phyloP scores from a whole-genome alignment of 768 basidiomycete species.

The Lactarius sp. region DNA sequence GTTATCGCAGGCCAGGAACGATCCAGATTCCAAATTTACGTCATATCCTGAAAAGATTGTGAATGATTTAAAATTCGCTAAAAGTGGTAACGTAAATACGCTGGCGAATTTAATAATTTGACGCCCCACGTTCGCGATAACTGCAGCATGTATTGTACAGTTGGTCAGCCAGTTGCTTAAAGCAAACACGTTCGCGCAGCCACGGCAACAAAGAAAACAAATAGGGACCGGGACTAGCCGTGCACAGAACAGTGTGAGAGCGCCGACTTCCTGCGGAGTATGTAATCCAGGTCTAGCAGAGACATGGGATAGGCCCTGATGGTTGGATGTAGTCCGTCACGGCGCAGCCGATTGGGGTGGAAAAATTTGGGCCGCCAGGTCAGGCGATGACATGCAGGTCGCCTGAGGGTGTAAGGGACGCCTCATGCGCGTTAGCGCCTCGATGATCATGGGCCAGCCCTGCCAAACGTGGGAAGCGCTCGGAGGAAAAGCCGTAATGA shows the following conservation, averaged over 20 bases:
- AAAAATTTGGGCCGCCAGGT: not conserved
- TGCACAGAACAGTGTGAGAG: not conserved
- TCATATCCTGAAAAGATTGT: not conserved
- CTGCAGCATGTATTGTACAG: not conserved
- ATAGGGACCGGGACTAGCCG: conserved; percentile 3
- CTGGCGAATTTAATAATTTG: conserved; percentile 6
- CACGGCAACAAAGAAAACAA: not conserved
- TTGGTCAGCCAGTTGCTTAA: not conserved
- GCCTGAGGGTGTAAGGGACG: conserved; percentile 10
- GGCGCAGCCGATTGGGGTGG: not conserved
- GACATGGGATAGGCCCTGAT: not conserved
- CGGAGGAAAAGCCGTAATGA: conserved; percentile 13
- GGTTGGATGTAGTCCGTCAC: not conserved
- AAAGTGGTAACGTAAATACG: not conserved
- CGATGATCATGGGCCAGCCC: conserved; percentile 3
- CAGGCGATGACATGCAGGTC: conserved; percentile 8
- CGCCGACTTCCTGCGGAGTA: not conserved
- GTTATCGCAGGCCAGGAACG: not conserved
- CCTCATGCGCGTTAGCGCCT: conserved; percentile 5
- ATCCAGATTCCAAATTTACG: not conserved
- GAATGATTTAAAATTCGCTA: not conserved
- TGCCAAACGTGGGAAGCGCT: conserved; percentile 17
- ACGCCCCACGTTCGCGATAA: not conserved
- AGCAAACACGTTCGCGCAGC: not conserved
- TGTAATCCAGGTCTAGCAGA: not conserved